Conservation (phyloP, 163 green algal genomes). For the Coccomyxa subellipsoidea region DNA sequence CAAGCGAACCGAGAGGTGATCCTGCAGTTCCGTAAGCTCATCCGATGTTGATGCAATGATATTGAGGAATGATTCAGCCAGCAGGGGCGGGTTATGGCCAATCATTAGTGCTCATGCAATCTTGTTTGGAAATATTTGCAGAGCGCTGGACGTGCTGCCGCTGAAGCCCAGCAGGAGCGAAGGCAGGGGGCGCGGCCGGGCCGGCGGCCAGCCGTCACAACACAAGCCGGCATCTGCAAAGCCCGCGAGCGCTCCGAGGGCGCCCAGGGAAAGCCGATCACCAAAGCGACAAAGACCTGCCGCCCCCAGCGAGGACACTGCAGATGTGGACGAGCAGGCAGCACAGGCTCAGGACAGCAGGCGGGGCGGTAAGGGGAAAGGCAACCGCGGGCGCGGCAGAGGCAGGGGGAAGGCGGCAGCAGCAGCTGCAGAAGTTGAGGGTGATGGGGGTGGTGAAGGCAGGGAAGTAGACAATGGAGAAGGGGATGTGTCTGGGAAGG, state of each 20-base stretch:
- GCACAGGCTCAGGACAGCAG: background rate
- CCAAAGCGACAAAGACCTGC: background rate
- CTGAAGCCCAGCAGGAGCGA: conserved; percentile 9
- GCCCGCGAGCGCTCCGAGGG: background rate
- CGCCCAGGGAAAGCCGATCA: background rate
- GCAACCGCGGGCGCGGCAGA: no score
- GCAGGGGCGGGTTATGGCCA: no score
- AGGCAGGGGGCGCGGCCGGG: background rate
- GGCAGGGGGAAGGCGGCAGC: background rate
- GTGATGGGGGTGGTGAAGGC: background rate
- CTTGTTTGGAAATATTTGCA: conserved; percentile 4
- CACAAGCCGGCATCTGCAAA: background rate
- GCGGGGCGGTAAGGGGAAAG: no score
- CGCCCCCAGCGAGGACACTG: background rate
- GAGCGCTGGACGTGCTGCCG: conserved; percentile 21
- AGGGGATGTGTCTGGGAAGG: background rate
- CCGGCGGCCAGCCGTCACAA: background rate
- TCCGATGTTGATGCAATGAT: background rate
- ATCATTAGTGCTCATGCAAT: background rate
- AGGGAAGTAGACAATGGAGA: background rate
- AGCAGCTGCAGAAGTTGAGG: background rate
- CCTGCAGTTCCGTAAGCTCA: background rate
- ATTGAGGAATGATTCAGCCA: no score
- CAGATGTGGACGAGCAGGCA: background rate
- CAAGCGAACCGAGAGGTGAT: background rate